Conservation (phyloP, 495 filamentous ascomycete species). For the Penicillium coffeae region DNA sequence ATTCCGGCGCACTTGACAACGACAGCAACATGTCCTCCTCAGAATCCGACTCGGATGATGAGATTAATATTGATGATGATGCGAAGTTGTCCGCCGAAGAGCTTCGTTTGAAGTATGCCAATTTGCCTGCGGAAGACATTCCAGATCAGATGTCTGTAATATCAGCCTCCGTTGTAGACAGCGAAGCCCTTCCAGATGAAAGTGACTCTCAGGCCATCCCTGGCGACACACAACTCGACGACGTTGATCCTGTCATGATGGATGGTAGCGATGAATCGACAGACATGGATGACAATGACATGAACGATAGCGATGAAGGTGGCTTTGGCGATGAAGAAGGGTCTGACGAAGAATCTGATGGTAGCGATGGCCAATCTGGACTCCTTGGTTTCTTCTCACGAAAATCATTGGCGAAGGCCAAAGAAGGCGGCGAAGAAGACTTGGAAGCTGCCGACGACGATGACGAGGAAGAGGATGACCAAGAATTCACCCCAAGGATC, state of each 20-base stretch:
- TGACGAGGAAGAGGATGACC: slow-evolving; percentile 11
- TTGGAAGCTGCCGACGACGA: slow-evolving; percentile 22
- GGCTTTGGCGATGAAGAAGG: slow-evolving; percentile 40
- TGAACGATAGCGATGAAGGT: slow-evolving; percentile 62
- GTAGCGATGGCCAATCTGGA: slow-evolving; percentile 53
- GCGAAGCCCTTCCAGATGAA: slow-evolving; percentile 20
- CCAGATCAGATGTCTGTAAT: slow-evolving; percentile 26
- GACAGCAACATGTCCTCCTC: slow-evolving; percentile 69
- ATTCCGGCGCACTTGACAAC: slow-evolving; percentile 41
- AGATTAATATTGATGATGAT: slow-evolving; percentile 57
- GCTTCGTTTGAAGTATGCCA: slow-evolving; percentile 73
- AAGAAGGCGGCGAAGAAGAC: slow-evolving; percentile 26
- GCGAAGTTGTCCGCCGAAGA: slow-evolving; percentile 76
- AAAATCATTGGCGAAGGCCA: slow-evolving; percentile 38
- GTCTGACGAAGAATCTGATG: slow-evolving; percentile 37
- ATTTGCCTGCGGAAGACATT: slow-evolving; percentile 43
- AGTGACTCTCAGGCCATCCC: slow-evolving; percentile 21
- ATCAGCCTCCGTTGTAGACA: slow-evolving; percentile 17
- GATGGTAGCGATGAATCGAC: slow-evolving; percentile 79
- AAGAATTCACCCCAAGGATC: slow-evolving; percentile 13
- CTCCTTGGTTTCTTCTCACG: slow-evolving; percentile 64
- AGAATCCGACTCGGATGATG: slow-evolving; percentile 41
- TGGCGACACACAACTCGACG: slow-evolving; percentile 50
- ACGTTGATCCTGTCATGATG: slow-evolving; percentile 62
- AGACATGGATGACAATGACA: slow-evolving; percentile 86